Evolutionary conservation across 257 asterid genomes (phyloP), one percentile per base, ranked within the genome.

Genomic region (Plantago major): DNA sequence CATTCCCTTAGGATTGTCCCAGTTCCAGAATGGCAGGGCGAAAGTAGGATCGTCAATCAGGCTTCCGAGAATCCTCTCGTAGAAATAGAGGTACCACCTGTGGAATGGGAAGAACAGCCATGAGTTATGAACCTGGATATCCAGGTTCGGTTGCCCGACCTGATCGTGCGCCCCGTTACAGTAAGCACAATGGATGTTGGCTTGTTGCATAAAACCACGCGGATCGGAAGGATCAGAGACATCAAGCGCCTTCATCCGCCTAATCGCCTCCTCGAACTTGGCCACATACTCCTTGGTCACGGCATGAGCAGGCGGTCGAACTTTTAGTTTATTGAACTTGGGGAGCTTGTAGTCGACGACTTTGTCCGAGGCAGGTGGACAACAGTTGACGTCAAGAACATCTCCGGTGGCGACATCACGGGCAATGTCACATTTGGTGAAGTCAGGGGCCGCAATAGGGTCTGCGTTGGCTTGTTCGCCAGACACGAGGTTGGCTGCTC

Each of bases 61-160:
- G n/a, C 65, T 65, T 0, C 68, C 74, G 15, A 74, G 30, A n/a
- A n/a, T n/a, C n/a, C n/a, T n/a, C n/a, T n/a, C n/a, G n/a, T n/a
- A n/a, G n/a, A n/a, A n/a, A n/a, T 72, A 79, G 14, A 79, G 26
- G 59, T 74, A 74, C 81, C 75, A 75, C 15, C 83, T 54, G 53
- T 81, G 84, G 64, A 75, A 75, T 8, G 84, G 84, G 13, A 77
- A 81, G 67, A 81, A 81, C 7, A 81, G 69, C 79, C 83, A 75
- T 0, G 78, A 78, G 18, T 60, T 57, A 33, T 81, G 87, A 11
- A 83, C 70, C n/a, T 74, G 78, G 9, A 79, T 19, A 4, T 72
- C 78, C 0, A 73, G 52, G 5, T 60, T 30, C 1, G 42, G 26
- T 10, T 14, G 49, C 7, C 82, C 86, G 0, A 63, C 49, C 62